Base-by-base conservation (phyloP, 805 yeast genomes). In the Kuraishia floccosa region DNA sequence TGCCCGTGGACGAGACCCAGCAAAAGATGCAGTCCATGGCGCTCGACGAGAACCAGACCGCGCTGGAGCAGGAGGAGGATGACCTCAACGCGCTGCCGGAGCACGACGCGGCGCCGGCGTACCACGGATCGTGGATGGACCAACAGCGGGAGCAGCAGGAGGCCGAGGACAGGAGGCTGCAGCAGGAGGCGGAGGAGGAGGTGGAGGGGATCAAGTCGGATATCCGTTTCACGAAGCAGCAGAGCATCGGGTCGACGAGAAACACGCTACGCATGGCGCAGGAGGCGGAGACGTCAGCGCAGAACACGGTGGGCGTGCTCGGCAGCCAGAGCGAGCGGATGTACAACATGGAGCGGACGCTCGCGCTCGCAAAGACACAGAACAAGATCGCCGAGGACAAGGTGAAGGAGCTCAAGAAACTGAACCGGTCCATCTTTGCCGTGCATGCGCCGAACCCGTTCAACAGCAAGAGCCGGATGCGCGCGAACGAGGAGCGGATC, bases 321-420 rank as follows among this genome's bases (percentile, higher is more conserved):
- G 98, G 98, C 17, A 72, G 87, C n/a, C 97, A 91, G 54, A 76
- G 91, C 35, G 96, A 86, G 49, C 65, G 84, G 30, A 61, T 91
- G 39, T 82, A 79, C 51, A 74, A 72, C 45, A 76, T 87, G 14
- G 96, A 91, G 49, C 72, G 72, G 40, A 77, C 77, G 40, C 59
- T 89, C 41, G 72, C 81, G 32, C 58, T 82, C 33, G 84, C 93
- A 31, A 80, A 76, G 35, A 77, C 84, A 3, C 95, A 86, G 50
- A 82, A 83, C 35, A 63, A 75, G 42, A 70, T 82, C 33, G 94
- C 94, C 4, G 86, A 80, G 39, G 83, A 76, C 25, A 82, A 83
- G 52, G 89, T 89, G 22, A 68, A 67, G 31, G 87, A 87, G 45
- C 65, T 89, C 43, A 72, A 76, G 43, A 73, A 84, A 40, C 68